Evolutionary conservation across 1,284 basidiomycete species (phyloP).

Genomic region (Naganishia albida): DNA sequence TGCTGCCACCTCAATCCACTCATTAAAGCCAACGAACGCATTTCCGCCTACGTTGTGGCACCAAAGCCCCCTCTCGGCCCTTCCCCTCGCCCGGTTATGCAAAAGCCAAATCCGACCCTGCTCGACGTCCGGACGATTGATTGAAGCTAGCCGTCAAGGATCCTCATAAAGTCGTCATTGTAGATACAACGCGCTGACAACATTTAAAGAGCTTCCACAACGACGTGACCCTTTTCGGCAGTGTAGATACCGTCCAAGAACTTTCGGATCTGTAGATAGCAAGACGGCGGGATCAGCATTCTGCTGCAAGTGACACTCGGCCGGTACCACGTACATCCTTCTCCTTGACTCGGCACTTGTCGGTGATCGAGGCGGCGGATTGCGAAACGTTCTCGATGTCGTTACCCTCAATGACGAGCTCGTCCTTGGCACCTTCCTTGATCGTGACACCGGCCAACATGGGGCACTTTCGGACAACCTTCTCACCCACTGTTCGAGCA

Average conservation of each 20-base stretch:
- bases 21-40: too few relatives aligned
- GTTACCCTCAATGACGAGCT: constrained; percentile 88
- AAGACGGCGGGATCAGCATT: constrained; percentile 3
- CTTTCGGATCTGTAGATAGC: constrained; percentile 69
- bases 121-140: too few relatives aligned
- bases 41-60: too few relatives aligned
- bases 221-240: constrained; percentile 66
- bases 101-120: too few relatives aligned
- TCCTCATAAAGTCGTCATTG: constrained; percentile 31
- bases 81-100: too few relatives aligned
- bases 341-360: constrained; percentile 90
- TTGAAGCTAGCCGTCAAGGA: constrained; percentile 29
- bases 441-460: constrained; percentile 91
- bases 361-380: constrained; percentile 94
- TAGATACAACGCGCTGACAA: constrained; percentile 27
- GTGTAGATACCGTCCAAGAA: constrained; percentile 74
- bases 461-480: constrained; percentile 87
- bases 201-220: constrained; percentile 31
- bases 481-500: constrained; percentile 52
- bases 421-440: constrained; percentile 91
- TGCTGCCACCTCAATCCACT: too few relatives aligned
- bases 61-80: too few relatives aligned
- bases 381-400: constrained; percentile 95
- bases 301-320: too few relatives aligned
- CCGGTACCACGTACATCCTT: constrained; percentile 66